Base-by-base conservation (phyloP, 2,329 filamentous ascomycete genomes). In the Phialophora macrospora region DNA sequence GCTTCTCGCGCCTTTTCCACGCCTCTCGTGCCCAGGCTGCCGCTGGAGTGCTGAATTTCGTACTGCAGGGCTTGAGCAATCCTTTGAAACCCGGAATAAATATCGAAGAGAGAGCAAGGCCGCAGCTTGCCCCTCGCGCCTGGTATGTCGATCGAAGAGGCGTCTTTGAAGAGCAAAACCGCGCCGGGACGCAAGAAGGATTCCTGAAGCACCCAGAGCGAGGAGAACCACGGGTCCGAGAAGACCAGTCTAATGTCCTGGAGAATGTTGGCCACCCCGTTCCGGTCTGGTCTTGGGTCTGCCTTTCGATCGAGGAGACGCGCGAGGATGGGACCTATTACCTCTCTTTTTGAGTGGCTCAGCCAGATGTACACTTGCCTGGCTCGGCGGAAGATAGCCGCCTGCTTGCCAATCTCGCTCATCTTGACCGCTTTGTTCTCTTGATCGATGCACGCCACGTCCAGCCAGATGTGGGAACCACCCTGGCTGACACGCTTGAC, bases 371-470 rank as follows among this genome's bases (percentile, higher is more conserved):
- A 52, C n/a, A 28, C 49, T 22, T 52, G 49, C 20, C 12, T 28
- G 20, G 49, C 49, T 52, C 49, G 12, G n/a, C 49, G 49, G 24
- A 52, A 52, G 26, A 52, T 52, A 5, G 20, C 49, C 4, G 49
- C 49, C 24, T 52, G 49, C 49, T 24, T 52, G 20, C 49, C 49
- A 52, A 52, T 52, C 49, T 52, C 49, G 14, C 26, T 28, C 49
- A 52, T 52, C 24, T 52, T 52, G 49, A 52, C 9, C 14, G 49
- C 20, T 22, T 12, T 7, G 4, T 52, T 52, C 20, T 52, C 4
- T 28, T 52, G 49, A 24, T 52, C 26, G 49, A 52, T 52, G 26
- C 49, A 52, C 6, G 49, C 49, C 20, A 52, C 49, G 24, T 52
- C 49, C 14, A 52, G 49, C 49, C 49, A 52, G 26, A 52, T 17